phyloP scores from a whole-genome alignment of 441 rosid genomes.

The Erodium texanum region DNA sequence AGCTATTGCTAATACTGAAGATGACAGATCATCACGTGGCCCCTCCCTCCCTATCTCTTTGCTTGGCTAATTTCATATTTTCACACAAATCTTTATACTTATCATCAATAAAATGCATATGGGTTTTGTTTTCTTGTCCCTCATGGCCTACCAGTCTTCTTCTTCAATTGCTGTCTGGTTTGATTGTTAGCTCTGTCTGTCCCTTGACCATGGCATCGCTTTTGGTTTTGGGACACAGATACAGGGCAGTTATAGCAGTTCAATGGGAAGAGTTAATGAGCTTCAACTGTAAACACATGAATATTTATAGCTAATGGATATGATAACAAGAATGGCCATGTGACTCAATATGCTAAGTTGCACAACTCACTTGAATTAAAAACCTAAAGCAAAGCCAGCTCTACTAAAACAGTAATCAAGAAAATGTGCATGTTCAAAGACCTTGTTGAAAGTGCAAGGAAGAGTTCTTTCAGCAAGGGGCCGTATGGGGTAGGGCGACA shows the following conservation, averaged over 20 bases:
- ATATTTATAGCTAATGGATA: neutral
- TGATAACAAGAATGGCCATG: neutral
- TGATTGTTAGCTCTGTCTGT: neutral
- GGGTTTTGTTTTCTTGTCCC: slow-evolving; percentile 1
- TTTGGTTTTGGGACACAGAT: neutral
- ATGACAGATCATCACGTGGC: slow-evolving; percentile 2
- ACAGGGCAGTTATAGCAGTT: neutral
- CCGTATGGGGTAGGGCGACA: neutral
- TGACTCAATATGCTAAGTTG: neutral
- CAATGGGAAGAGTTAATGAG: neutral
- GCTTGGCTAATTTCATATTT: neutral
- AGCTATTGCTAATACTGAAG: neutral
- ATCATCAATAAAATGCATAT: neutral
- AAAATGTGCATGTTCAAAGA: too few species aligned
- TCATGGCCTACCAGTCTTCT: slow-evolving; percentile 5
- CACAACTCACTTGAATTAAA: neutral
- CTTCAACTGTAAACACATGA: neutral
- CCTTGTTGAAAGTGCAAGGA: neutral
- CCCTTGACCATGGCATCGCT: neutral
- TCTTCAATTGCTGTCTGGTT: neutral
- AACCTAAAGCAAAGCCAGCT: neutral
- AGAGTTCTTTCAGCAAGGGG: neutral
- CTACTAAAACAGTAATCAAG: too few species aligned
- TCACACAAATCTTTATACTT: neutral
- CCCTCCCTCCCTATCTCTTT: neutral